Conservation (phyloP, 352 stramenopile species). For the Peronospora belbahrii region DNA sequence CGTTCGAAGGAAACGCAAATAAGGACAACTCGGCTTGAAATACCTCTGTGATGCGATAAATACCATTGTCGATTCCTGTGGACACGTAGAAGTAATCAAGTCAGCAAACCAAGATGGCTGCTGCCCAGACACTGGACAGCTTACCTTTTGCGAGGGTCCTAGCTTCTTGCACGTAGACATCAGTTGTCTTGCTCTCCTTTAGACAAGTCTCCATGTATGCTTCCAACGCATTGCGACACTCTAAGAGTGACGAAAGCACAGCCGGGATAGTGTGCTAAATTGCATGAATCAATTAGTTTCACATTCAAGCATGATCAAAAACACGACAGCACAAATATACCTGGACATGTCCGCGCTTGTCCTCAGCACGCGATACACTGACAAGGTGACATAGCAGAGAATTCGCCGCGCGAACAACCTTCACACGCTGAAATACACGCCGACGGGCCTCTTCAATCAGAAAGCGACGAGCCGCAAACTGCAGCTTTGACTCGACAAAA, state of each 20-base stretch:
- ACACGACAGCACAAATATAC: conserved; percentile 24
- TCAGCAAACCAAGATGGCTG: conserved; percentile 1
- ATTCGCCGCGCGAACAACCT: conserved; percentile 44
- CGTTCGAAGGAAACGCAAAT: conserved; percentile 40
- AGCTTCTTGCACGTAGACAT: conserved; percentile 59
- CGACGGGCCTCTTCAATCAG: conserved; percentile 42
- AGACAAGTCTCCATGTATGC: conserved; percentile 64
- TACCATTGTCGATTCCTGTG: conserved; percentile 65
- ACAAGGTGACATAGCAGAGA: conserved; percentile 56
- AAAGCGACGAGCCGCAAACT: conserved; percentile 55
- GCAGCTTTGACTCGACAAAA: conserved; percentile 41
- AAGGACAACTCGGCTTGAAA: conserved; percentile 55
- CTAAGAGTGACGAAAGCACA: conserved; percentile 55
- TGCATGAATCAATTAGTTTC: conserved; percentile 7
- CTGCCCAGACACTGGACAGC: neutral
- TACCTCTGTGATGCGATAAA: conserved; percentile 67
- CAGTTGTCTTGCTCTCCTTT: conserved; percentile 46
- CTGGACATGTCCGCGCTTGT: conserved; percentile 62
- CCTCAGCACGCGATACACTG: conserved; percentile 46
- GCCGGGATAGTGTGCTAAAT: conserved; percentile 57
- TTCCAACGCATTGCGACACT: conserved; percentile 55
- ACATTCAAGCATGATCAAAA: neutral
- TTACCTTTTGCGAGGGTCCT: conserved; percentile 49
- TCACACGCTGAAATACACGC: conserved; percentile 33
- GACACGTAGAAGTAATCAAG: neutral